Conservation (phyloP, 352 stramenopile species). For the Plasmopara muralis region DNA sequence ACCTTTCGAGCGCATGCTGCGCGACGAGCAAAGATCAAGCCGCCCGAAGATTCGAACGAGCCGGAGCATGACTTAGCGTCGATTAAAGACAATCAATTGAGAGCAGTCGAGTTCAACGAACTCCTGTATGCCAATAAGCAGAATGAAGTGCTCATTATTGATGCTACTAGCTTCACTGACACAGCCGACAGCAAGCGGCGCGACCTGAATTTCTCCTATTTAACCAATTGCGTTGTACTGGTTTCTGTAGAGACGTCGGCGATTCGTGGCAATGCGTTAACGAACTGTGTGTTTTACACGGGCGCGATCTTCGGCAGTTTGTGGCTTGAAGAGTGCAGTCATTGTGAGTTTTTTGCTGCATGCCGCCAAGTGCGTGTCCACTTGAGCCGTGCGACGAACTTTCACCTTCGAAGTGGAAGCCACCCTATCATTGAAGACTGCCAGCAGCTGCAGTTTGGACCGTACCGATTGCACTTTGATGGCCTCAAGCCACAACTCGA, state of each 20-base stretch:
- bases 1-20: constrained; percentile 67
- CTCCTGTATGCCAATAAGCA: constrained; percentile 48
- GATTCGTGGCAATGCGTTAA: constrained; percentile 60
- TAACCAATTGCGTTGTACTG: constrained; percentile 66
- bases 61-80: background rate
- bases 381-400: constrained; percentile 50
- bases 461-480: constrained; percentile 62
- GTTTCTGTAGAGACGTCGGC: constrained; percentile 67
- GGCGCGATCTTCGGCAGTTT: constrained; percentile 77
- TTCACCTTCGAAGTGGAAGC: constrained; percentile 76
- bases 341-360: constrained; percentile 76
- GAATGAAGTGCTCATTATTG: constrained; percentile 65
- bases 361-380: constrained; percentile 86
- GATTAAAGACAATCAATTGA: background rate
- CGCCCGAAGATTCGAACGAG: constrained; percentile 17
- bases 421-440: constrained; percentile 91
- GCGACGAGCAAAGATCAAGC: constrained; percentile 6
- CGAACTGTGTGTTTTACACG: constrained; percentile 65
- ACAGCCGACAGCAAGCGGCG: constrained; percentile 27
- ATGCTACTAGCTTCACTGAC: constrained; percentile 41
- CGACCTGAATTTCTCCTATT: constrained; percentile 64
- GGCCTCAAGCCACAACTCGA: constrained; percentile 58
- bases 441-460: constrained; percentile 70
- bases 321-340: constrained; percentile 75
- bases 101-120: constrained; percentile 26